Evolutionary conservation across 1,284 basidiomycete species (phyloP), one percentile per base, ranked within the genome.

Genomic region (Pseudomicrostroma phylloplanum): DNA sequence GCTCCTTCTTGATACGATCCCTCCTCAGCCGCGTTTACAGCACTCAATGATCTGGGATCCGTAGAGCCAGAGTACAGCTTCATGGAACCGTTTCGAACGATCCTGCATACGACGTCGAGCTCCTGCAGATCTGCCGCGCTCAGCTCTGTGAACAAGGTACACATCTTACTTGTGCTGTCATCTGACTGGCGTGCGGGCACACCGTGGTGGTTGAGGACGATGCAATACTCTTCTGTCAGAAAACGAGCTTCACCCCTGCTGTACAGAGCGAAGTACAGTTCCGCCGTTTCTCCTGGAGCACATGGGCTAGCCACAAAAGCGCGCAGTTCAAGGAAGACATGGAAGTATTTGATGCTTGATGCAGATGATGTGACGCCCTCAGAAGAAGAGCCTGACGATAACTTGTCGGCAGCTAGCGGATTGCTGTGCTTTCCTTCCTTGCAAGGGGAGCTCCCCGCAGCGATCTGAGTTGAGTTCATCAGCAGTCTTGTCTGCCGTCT

Each of bases 241-340:
- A 96, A 96, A 48, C 89, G 87, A 8, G 74, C 73, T 58, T 90
- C 89, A 56, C 86, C 84, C 72, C 89, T 89, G 80, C 89, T 90
- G 84, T 91, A 97, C 6, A 98, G 84, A 1, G 91, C 92, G 81
- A 97, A 96, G 80, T 89, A 92, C 4, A 98, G 86, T 78, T 98
- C 93, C 4, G 87, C 89, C 0, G 89, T 89, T 80, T 97, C 93
- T 15, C 92, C 92, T 0, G 91, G 88, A 0, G 86, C 84, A 80
- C 92, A 96, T 1, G 88, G 88, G 7, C 88, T 89, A 6, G 92
- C 93, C 26, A 93, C 88, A 73, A 97, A 93, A 0, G 92, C 91
- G 42, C 90, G 88, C 13, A 96, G 81, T 70, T 97, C 92, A 64
- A 97, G 84, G 71, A 88, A 89, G 63, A 93, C 84, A 75, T 97